Conservation (phyloP, 148 eudicot species). For the Rhododendron molle region DNA sequence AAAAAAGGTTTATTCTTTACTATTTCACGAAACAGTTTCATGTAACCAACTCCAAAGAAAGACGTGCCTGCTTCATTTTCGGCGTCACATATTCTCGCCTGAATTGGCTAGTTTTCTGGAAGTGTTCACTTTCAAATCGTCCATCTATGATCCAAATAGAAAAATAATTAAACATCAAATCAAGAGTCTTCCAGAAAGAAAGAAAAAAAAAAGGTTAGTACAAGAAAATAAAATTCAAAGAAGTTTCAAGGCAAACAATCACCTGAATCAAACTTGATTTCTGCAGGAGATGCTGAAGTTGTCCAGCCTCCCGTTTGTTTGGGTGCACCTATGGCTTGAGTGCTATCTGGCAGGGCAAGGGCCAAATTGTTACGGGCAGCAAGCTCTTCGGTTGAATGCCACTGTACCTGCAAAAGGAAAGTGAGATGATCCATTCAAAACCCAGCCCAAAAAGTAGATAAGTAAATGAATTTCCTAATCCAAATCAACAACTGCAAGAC, state of each 20-base stretch:
- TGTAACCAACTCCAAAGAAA: conserved; percentile 3
- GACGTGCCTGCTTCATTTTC: conserved; percentile 79
- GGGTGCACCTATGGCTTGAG: conserved; percentile 40
- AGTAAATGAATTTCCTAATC: neutral
- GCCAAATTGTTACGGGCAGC: conserved; percentile 70
- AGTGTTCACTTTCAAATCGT: conserved; percentile 62
- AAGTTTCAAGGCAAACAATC: conserved; percentile 1
- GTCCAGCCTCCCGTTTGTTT: conserved; percentile 67
- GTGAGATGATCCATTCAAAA: neutral
- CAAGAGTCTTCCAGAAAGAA: neutral
- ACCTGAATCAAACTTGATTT: conserved; percentile 89
- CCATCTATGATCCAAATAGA: conserved; percentile 47
- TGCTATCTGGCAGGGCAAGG: conserved; percentile 80
- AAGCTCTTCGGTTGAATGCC: conserved; percentile 76
- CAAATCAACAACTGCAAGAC: neutral
- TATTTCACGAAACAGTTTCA: neutral
- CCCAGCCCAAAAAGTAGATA: neutral
- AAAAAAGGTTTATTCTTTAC: neutral
- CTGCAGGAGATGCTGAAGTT: conserved; percentile 67
- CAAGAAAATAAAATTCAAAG: neutral
- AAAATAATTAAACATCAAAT: neutral
- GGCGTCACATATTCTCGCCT: conserved; percentile 90
- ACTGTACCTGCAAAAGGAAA: conserved; percentile 52
- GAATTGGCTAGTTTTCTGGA: conserved; percentile 77
- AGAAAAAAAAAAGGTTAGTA: neutral